Percentiles rank a stretch among this genome's conserved stretches.
phyloP scores from a whole-genome alignment of 805 yeast genomes.

The Saccharomycopsis sp. region DNA sequence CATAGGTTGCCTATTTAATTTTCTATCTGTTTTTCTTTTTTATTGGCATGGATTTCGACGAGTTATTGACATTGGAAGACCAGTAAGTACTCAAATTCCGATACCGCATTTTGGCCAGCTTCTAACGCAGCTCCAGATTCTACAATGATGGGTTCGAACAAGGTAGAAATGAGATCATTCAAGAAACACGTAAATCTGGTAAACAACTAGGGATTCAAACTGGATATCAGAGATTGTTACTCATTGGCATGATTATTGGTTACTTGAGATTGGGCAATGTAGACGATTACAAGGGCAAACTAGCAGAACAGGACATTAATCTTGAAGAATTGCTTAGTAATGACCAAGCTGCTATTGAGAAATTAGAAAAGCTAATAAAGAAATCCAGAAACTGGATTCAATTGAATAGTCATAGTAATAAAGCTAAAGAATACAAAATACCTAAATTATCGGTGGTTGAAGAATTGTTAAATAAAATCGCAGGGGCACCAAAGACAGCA shows the following conservation, averaged over 20 bases:
- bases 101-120: too few relatives aligned
- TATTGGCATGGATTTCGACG: slow-evolving; percentile 9
- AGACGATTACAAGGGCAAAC: slow-evolving; percentile 8
- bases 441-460: not conserved
- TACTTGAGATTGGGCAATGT: slow-evolving; percentile 4
- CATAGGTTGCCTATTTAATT: too few relatives aligned
- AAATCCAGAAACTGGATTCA: slow-evolving; percentile 19
- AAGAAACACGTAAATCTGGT: slow-evolving; percentile 17
- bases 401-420: slow-evolving; percentile 10
- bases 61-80: slow-evolving; percentile 4
- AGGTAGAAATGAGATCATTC: slow-evolving; percentile 13
- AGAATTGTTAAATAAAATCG: not conserved
- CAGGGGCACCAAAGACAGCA: not conserved
- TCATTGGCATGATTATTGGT: slow-evolving; percentile 17
- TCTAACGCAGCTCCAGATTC: too few relatives aligned
- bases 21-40: too few relatives aligned
- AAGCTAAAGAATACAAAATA: not conserved
- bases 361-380: slow-evolving; percentile 15
- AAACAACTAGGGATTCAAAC: slow-evolving; percentile 22
- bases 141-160: slow-evolving; percentile 19
- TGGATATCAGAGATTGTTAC: slow-evolving; percentile 18
- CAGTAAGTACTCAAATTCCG: slow-evolving; percentile 2
- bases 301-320: slow-evolving; percentile 7
- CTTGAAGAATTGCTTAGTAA: slow-evolving; percentile 13
- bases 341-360: slow-evolving; percentile 15